These are phyloP conservation scores for Tetrahymena thermophila DNA, from an alignment of 73 alveolate species.

Conservation along the genomic window DNA sequence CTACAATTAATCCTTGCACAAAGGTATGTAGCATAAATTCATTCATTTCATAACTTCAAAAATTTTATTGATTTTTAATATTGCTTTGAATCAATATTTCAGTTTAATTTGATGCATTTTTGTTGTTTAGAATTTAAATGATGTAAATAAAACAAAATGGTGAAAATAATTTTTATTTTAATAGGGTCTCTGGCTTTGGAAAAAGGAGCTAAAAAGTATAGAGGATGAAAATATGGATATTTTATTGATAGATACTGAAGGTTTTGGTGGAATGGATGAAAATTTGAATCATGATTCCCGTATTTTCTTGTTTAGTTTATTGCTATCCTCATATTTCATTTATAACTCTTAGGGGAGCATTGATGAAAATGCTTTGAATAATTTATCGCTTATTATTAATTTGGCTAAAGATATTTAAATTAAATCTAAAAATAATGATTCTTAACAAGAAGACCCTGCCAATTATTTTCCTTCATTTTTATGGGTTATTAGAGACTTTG, in stretches of 20 bases:
- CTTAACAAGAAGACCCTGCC: constrained; percentile 80
- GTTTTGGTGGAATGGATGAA: constrained; percentile 93
- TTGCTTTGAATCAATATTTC: neutral
- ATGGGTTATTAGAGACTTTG: constrained; percentile 97
- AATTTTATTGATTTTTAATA: too few species aligned
- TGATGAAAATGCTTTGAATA: constrained; percentile 70
- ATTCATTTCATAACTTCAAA: too few species aligned
- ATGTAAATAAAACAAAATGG: neutral
- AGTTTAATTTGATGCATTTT: too few species aligned
- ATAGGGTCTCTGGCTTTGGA: constrained; percentile 43
- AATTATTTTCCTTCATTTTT: constrained; percentile 86
- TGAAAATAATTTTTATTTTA: neutral
- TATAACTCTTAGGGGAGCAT: constrained; percentile 90
- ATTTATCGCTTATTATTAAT: constrained; percentile 54
- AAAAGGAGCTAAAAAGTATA: constrained; percentile 40
- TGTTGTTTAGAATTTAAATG: neutral
- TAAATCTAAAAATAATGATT: constrained; percentile 64
- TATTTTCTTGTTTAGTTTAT: constrained; percentile 76
- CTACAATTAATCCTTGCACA: constrained; percentile 52
- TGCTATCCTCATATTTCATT: constrained; percentile 72
- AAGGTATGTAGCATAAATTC: neutral
- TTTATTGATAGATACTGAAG: constrained; percentile 83
- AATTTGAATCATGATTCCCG: constrained; percentile 91
- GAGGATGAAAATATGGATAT: constrained; percentile 77
- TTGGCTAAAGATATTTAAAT: constrained; percentile 66